Evolutionary conservation across 2,329 filamentous ascomycete genomes (phyloP).

Genomic region (Xylaria sp.): DNA sequence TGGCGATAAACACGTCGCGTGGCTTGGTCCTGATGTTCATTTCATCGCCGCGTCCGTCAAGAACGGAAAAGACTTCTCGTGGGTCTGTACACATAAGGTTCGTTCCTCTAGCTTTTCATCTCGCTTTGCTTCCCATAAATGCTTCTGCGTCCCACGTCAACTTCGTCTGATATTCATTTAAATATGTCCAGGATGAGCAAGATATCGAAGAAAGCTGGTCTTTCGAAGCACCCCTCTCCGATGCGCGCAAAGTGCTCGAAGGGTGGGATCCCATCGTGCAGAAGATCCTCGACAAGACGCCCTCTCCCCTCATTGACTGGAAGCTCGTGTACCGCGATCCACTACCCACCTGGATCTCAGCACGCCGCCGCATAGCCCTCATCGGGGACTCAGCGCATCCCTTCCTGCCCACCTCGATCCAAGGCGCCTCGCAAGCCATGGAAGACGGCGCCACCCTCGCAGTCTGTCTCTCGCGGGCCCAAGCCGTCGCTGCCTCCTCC

Average conservation of each 20-base stretch:
- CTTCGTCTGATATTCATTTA: not conserved
- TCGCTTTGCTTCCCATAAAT: not conserved
- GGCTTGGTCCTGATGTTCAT: slow-evolving; percentile 64
- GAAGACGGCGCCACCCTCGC: slow-evolving; percentile 62
- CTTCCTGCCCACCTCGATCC: slow-evolving; percentile 60
- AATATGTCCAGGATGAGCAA: slow-evolving; percentile 41
- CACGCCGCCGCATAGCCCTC: slow-evolving; percentile 54
- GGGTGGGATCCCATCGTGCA: slow-evolving; percentile 53
- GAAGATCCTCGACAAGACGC: slow-evolving; percentile 55
- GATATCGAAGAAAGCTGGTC: slow-evolving; percentile 45
- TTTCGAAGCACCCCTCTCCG: slow-evolving; percentile 41
- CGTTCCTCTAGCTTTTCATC: slow-evolving; percentile 18
- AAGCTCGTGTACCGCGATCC: slow-evolving; percentile 54
- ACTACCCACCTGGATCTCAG: slow-evolving; percentile 56
- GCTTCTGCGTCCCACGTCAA: not conserved
- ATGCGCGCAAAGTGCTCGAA: slow-evolving; percentile 48
- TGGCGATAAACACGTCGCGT: slow-evolving; percentile 63
- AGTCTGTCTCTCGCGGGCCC: slow-evolving; percentile 52
- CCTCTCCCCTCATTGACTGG: slow-evolving; percentile 50
- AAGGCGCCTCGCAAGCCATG: slow-evolving; percentile 61
- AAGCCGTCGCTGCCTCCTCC: slow-evolving; percentile 40
- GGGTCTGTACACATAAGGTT: slow-evolving; percentile 65
- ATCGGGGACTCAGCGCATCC: slow-evolving; percentile 64
- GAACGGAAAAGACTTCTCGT: slow-evolving; percentile 62
- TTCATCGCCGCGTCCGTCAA: slow-evolving; percentile 65